Conservation (phyloP, 306 rosid genomes). For the Dalbergia oliveri region DNA sequence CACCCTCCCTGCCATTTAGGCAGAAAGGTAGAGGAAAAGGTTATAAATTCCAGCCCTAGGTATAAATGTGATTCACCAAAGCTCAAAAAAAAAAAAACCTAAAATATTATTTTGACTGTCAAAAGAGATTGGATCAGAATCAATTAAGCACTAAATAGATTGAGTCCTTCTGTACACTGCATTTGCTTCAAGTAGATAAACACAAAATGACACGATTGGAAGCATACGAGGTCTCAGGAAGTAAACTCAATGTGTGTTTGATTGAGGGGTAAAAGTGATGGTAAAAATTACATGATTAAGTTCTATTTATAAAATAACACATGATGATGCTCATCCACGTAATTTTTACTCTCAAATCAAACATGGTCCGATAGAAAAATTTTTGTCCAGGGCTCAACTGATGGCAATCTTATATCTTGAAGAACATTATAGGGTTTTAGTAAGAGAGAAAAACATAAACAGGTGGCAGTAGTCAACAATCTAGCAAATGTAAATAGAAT, state of each 20-base stretch:
- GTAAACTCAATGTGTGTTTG: background rate
- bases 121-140: conserved; percentile 26
- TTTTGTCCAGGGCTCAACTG: conserved; percentile 2
- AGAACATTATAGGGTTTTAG: conserved; percentile 11
- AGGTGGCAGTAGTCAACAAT: conserved; percentile 10
- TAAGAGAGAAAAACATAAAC: conserved; percentile 3
- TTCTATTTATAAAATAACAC: no score
- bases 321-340: no score
- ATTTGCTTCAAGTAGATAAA: conserved; percentile 23
- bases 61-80: conserved; percentile 21
- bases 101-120: conserved; percentile 25
- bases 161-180: background rate
- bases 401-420: conserved; percentile 20
- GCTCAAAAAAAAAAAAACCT: background rate
- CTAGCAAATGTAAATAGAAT: background rate
- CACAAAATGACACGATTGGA: conserved; percentile 16
- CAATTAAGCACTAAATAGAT: conserved; percentile 36
- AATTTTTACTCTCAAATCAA: no score
- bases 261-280: no score
- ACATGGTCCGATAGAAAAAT: background rate
- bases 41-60: background rate
- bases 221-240: background rate
- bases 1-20: background rate
- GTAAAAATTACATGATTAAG: no score
- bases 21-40: conserved; percentile 20